phyloP scores from a whole-genome alignment of 768 basidiomycete genomes.

The Crepidotus variabilis region DNA sequence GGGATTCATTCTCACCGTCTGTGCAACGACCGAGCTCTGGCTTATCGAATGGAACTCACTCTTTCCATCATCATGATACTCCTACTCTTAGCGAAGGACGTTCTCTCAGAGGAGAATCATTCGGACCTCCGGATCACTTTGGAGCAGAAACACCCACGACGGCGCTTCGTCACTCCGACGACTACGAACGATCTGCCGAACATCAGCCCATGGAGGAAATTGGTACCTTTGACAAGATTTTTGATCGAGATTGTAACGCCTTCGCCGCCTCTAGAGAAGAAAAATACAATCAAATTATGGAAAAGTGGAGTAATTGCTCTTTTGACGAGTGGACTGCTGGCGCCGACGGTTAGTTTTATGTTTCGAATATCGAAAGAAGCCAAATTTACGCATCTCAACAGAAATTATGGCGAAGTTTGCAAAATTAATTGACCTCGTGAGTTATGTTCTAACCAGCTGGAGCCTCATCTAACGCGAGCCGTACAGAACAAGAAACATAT shows the following conservation, averaged over 20 bases:
- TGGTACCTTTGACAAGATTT: conserved; percentile 30
- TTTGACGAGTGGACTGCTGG: conserved; percentile 54
- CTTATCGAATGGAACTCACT: conserved; percentile 6
- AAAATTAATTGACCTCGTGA: conserved; percentile 47
- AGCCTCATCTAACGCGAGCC: background rate
- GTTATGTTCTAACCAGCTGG: conserved; percentile 15
- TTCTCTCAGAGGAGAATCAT: background rate
- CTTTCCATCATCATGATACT: background rate
- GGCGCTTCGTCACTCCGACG: background rate
- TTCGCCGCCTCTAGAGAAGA: conserved; percentile 38
- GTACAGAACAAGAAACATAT: background rate
- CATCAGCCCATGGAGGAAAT: background rate
- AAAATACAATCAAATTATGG: conserved; percentile 38
- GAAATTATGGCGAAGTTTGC: conserved; percentile 39
- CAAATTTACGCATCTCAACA: conserved; percentile 12
- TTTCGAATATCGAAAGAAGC: background rate
- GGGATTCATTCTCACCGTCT: conserved; percentile 1
- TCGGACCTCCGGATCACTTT: background rate
- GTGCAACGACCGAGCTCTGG: conserved; percentile 13
- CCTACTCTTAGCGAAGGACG: background rate
- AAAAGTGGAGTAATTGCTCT: conserved; percentile 47
- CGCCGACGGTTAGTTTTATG: conserved; percentile 37
- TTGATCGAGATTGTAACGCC: conserved; percentile 40
- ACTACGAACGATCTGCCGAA: background rate
- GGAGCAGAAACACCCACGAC: background rate